Evolutionary conservation across 1,284 basidiomycete genomes (phyloP).

Genomic region (Trichosporon coremiiforme): DNA sequence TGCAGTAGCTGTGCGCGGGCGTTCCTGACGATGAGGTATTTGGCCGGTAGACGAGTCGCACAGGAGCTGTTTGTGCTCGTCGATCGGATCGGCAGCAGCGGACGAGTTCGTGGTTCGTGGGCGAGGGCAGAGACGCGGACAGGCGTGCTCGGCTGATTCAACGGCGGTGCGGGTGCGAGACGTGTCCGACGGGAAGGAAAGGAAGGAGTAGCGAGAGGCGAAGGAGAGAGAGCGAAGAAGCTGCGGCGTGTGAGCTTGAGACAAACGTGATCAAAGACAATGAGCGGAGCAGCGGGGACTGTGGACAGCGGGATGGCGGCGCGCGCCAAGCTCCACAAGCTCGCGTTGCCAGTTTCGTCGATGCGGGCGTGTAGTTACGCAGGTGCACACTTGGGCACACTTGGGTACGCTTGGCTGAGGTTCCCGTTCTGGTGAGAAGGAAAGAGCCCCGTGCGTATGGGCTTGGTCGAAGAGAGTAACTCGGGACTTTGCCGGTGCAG

Average conservation of each 20-base stretch:
- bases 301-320: background rate
- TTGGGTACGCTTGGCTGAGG: background rate
- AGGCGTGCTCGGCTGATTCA: background rate
- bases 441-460: slow-evolving; percentile 10
- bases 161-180: background rate
- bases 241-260: background rate
- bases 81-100: slow-evolving; percentile 8
- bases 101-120: background rate
- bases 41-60: background rate
- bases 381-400: background rate
- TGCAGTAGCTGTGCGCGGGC: slow-evolving; percentile 9
- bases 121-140: background rate
- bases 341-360: background rate
- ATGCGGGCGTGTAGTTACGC: background rate
- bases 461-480: slow-evolving; percentile 4
- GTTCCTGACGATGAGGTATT: background rate
- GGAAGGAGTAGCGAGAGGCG: background rate
- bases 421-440: background rate
- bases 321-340: background rate
- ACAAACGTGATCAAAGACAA: slow-evolving; percentile 7
- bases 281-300: slow-evolving; percentile 9
- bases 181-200: background rate
- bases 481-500: background rate
- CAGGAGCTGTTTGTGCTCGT: background rate
- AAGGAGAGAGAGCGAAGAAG: slow-evolving; percentile 13